Base-by-base conservation (phyloP, 2,329 filamentous ascomycete genomes). In the Acrocalymma vagum region DNA sequence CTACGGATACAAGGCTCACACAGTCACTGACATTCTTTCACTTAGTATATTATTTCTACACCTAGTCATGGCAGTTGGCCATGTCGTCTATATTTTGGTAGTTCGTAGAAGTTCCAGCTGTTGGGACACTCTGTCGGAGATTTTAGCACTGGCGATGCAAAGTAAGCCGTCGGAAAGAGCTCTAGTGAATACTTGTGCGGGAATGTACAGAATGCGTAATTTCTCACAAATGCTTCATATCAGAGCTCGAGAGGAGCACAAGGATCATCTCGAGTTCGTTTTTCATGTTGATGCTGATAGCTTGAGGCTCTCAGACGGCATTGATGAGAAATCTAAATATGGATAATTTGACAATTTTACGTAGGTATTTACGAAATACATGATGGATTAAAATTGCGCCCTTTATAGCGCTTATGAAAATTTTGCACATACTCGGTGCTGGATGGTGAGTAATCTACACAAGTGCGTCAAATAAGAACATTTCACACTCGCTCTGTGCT, bases 41-140 rank as follows among this genome's bases (percentile, higher is more conserved):
- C 9, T 20, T 31, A 16, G 15, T 18, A 18, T 6, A 31, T 20
- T 15, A 2, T 7, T 9, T 18, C 29, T 2, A 14, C 6, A 7
- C 29, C 29, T 10, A 7, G 13, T 31, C 29, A 15, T 7, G 9
- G 4, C 9, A 31, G 16, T 10, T n/a, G 21, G 14, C 15, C 29
- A 31, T 11, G 21, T 18, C 4, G 6, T 31, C 16, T 11, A 10
- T 9, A 9, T 31, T 3, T 14, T 31, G 10, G 17, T 18, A 2
- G n/a, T 18, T 9, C 6, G 16, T 5, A 7, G 15, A 3, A 31
- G 29, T 18, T 31, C 29, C 8, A n/a, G 15, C n/a, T 17, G 15
- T 31, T 31, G 29, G 29, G 29, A 31, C n/a, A 10, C 29, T 9
- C 13, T 31, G 11, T 11, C 29, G 6, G 29, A 31, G 29, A 9